A percentile compares a stretch with the other conserved stretches of the same genome.
Conservation (phyloP, 2,329 filamentous ascomycete genomes). For the Diaporthe citri region DNA sequence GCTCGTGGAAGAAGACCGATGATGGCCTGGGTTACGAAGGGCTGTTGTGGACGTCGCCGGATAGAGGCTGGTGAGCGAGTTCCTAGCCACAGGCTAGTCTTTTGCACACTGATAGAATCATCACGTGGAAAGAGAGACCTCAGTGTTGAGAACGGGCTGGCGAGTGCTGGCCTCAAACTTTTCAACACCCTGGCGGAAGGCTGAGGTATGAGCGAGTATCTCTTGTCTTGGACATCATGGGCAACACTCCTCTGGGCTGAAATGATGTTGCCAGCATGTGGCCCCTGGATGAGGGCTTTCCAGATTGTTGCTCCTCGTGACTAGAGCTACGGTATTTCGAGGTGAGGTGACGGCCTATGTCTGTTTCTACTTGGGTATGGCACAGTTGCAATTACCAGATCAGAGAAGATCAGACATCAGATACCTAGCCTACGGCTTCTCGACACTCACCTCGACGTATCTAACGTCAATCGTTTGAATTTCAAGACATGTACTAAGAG, state of each 20-base stretch:
- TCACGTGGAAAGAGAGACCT: not conserved
- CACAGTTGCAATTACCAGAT: not conserved
- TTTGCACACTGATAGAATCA: not conserved
- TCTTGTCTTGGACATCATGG: not conserved
- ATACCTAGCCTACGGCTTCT: not conserved
- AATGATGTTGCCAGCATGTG: not conserved
- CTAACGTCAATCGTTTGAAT: not conserved
- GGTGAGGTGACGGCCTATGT: not conserved
- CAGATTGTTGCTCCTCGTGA: not conserved
- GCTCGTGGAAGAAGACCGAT: conserved; percentile 65
- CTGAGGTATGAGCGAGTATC: not conserved
- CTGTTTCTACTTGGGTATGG: not conserved
- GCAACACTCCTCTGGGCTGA: not conserved
- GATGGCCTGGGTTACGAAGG: conserved; percentile 67
- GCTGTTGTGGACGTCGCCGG: conserved; percentile 72
- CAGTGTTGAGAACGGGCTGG: too few relatives aligned
- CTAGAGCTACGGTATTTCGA: not conserved
- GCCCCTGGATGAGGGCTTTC: not conserved
- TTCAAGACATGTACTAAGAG: not conserved
- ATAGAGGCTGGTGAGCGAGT: conserved; percentile 71
- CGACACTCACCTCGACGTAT: not conserved
- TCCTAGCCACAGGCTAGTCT: not conserved
- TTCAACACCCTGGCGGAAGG: not conserved
- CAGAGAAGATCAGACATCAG: not conserved
- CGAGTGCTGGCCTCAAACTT: not conserved